Evolutionary conservation across 1,139 yeast species (phyloP).

Genomic region (Yamadazyma trypodendri): DNA sequence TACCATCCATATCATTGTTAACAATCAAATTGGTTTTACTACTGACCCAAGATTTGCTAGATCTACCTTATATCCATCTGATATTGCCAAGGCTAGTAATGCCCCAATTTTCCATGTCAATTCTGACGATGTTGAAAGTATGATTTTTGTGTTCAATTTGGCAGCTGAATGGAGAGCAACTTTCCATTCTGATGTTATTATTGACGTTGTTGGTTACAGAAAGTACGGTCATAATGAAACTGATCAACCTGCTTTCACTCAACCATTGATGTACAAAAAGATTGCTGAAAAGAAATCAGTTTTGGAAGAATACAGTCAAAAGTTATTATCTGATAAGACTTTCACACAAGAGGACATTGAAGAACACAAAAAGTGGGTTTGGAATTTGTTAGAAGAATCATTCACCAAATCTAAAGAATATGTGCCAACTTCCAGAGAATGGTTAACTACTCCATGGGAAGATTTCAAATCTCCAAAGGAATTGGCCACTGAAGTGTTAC

Average conservation of each 20-base stretch:
- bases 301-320: constrained; percentile 77
- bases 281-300: constrained; percentile 88
- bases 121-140: constrained; percentile 96
- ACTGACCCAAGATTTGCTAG: constrained; percentile 97
- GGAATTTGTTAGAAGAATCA: constrained; percentile 90
- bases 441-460: constrained; percentile 99
- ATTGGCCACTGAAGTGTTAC: constrained; percentile 91
- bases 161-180: constrained; percentile 99
- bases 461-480: constrained; percentile 98
- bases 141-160: constrained; percentile 85
- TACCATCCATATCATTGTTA: constrained; percentile 91
- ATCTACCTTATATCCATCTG: constrained; percentile 97
- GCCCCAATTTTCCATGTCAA: constrained; percentile 99
- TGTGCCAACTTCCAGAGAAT: constrained; percentile 89
- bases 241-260: constrained; percentile 98
- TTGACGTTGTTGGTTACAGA: constrained; percentile 98
- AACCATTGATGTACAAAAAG: constrained; percentile 93
- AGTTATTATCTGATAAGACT: constrained; percentile 81
- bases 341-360: constrained; percentile 88
- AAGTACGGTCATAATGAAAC: constrained; percentile 99
- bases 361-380: constrained; percentile 97
- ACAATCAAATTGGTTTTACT: constrained; percentile 99
- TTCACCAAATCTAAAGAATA: constrained; percentile 86
- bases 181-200: constrained; percentile 92
- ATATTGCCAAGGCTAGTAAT: constrained; percentile 91